Evolutionary conservation across 441 rosid species (phyloP).

Genomic region (Breynia disticha): DNA sequence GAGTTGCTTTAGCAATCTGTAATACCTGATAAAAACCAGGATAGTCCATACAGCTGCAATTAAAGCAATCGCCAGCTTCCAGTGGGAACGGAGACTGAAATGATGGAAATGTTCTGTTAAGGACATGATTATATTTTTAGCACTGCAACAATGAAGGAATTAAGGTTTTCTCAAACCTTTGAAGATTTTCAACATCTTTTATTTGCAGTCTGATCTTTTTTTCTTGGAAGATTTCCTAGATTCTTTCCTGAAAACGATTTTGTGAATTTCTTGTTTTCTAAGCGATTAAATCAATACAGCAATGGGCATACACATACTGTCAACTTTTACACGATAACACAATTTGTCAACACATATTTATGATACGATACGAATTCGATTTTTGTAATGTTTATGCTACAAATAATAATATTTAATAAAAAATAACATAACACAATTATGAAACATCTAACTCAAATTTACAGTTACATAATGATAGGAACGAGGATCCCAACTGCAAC

Average conservation of each 20-base stretch:
- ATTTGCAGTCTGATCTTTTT: no score
- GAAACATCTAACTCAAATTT: no score
- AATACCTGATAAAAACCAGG: conserved; percentile 17
- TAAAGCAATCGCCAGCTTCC: conserved; percentile 17
- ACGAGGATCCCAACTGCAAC: no score
- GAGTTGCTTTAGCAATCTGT: conserved; percentile 10
- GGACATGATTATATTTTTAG: background rate
- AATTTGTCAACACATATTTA: no score
- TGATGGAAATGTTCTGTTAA: background rate
- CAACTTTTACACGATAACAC: background rate
- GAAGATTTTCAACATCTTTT: background rate
- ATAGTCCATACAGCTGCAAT: conserved; percentile 8
- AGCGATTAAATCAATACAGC: background rate
- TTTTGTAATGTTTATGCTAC: no score
- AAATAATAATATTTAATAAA: no score
- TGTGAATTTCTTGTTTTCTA: background rate
- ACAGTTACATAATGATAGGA: background rate
- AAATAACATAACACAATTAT: no score
- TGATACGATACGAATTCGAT: no score
- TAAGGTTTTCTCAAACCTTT: background rate
- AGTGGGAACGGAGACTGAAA: background rate
- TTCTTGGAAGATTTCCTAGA: no score
- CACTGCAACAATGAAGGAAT: background rate
- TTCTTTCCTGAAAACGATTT: background rate
- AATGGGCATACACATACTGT: background rate